Evolutionary conservation across 2,329 filamentous ascomycete species (phyloP).

Genomic region (Lachnellula suecica): DNA sequence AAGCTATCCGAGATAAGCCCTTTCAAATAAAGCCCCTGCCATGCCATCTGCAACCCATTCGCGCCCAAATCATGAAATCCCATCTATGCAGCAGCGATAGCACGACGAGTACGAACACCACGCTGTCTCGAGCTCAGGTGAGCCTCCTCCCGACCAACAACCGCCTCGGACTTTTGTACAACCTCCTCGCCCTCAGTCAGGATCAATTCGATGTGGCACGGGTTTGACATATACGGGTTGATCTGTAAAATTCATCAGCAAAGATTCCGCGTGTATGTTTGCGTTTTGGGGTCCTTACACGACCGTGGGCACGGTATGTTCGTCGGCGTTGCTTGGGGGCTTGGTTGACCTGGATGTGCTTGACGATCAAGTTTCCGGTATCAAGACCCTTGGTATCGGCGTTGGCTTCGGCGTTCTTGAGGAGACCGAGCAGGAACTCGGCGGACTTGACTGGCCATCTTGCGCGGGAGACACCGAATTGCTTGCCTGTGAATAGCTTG

Average conservation of each 20-base stretch:
- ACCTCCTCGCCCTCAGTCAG: conserved; percentile 96
- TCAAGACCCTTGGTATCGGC: conserved; percentile 96
- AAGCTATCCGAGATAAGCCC: conserved; percentile 22
- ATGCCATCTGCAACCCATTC: conserved; percentile 27
- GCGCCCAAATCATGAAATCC: conserved; percentile 28
- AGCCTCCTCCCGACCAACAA: conserved; percentile 60
- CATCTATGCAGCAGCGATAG: conserved; percentile 63
- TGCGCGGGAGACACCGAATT: conserved; percentile 96
- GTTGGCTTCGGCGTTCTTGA: conserved; percentile 97
- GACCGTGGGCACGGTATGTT: conserved; percentile 99
- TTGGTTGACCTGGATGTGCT: conserved; percentile 99
- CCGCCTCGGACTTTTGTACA: conserved; percentile 82
- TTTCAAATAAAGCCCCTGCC: conserved; percentile 22
- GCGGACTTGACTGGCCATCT: conserved; percentile 99
- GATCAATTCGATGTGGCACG: conserved; percentile 99
- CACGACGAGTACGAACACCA: conserved; percentile 65
- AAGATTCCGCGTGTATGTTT: neutral
- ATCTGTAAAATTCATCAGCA: conserved; percentile 59
- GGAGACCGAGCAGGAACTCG: conserved; percentile 94
- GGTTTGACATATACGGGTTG: conserved; percentile 99
- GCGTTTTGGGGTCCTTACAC: conserved; percentile 67
- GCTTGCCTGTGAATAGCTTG: conserved; percentile 70
- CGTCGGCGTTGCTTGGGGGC: conserved; percentile 98
- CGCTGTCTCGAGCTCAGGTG: conserved; percentile 92
- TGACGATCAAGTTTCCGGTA: conserved; percentile 95